These are phyloP conservation scores for Dorcoceras hygrometricum DNA, from an alignment of 257 asterid genomes.

Conservation along the genomic window DNA sequence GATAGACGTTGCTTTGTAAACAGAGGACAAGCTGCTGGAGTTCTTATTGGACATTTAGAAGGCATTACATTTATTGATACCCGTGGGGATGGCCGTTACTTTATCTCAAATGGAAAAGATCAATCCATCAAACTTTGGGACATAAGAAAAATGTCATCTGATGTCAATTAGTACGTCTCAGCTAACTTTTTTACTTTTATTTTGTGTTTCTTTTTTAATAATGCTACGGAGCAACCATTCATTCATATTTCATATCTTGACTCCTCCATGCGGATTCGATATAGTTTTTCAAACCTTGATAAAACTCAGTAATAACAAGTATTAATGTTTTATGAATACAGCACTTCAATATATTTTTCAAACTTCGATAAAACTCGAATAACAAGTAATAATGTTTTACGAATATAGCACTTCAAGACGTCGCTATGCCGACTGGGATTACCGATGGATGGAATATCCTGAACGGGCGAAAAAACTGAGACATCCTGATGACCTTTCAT, in stretches of 20 bases:
- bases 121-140: slow-evolving; percentile 96
- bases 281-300: not conserved
- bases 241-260: no score
- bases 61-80: slow-evolving; percentile 84
- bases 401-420: slow-evolving; percentile 53
- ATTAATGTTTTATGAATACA: slow-evolving; percentile 34
- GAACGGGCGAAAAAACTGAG: slow-evolving; percentile 37
- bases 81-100: slow-evolving; percentile 95
- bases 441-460: slow-evolving; percentile 89
- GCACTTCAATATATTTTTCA: slow-evolving; percentile 44
- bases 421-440: slow-evolving; percentile 66
- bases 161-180: slow-evolving; percentile 63
- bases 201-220: not conserved
- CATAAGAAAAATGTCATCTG: slow-evolving; percentile 89
- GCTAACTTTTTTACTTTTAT: slow-evolving; percentile 11
- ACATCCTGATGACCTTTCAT: slow-evolving; percentile 62
- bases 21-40: slow-evolving; percentile 68
- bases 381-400: slow-evolving; percentile 21
- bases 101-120: slow-evolving; percentile 93
- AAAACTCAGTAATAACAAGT: not conserved
- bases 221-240: not conserved
- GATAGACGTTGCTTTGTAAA: slow-evolving; percentile 80
- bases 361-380: not conserved
- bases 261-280: not conserved
- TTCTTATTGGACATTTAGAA: slow-evolving; percentile 87